Conservation (phyloP, 2,329 filamentous ascomycete species). For the Graphilbum ipis-grandicollis region DNA sequence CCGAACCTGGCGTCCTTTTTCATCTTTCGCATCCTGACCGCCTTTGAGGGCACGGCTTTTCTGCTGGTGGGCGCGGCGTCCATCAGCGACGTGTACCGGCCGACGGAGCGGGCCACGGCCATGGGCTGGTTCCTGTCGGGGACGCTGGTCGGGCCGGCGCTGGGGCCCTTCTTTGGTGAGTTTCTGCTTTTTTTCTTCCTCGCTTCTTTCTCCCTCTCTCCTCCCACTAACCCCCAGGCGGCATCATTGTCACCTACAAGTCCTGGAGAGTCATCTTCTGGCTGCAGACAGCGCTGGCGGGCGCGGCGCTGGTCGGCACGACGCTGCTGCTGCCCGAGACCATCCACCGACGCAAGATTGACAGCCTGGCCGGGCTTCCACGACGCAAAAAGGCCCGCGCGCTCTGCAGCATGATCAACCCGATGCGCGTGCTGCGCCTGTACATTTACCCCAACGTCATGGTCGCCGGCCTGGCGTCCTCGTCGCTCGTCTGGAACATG, state of each 20-base stretch:
- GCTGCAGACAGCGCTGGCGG: slow-evolving; percentile 47
- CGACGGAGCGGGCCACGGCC: slow-evolving; percentile 46
- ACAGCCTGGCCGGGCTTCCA: slow-evolving; percentile 33
- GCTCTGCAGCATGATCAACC: slow-evolving; percentile 42
- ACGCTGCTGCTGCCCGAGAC: slow-evolving; percentile 50
- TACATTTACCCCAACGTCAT: slow-evolving; percentile 49
- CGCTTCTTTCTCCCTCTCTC: background rate
- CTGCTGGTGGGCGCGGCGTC: slow-evolving; percentile 48
- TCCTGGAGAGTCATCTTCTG: slow-evolving; percentile 56
- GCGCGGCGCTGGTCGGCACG: slow-evolving; percentile 33
- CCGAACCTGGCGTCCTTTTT: slow-evolving; percentile 50
- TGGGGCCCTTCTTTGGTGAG: slow-evolving; percentile 38
- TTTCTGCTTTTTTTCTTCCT: background rate
- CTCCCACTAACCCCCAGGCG: slow-evolving; percentile 19
- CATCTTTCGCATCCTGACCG: slow-evolving; percentile 50
- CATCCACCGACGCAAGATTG: slow-evolving; percentile 38
- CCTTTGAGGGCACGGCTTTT: slow-evolving; percentile 53
- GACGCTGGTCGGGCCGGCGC: slow-evolving; percentile 46
- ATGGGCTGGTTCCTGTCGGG: slow-evolving; percentile 50
- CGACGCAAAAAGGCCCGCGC: slow-evolving; percentile 24
- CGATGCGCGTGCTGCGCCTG: slow-evolving; percentile 35
- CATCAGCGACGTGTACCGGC: slow-evolving; percentile 39
- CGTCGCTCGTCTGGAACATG: slow-evolving; percentile 53
- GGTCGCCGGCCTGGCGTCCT: slow-evolving; percentile 37
- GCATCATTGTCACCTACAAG: slow-evolving; percentile 50